These are phyloP conservation scores for Myxozyma geophila DNA, from an alignment of 805 yeast species.

Conservation along the genomic window DNA sequence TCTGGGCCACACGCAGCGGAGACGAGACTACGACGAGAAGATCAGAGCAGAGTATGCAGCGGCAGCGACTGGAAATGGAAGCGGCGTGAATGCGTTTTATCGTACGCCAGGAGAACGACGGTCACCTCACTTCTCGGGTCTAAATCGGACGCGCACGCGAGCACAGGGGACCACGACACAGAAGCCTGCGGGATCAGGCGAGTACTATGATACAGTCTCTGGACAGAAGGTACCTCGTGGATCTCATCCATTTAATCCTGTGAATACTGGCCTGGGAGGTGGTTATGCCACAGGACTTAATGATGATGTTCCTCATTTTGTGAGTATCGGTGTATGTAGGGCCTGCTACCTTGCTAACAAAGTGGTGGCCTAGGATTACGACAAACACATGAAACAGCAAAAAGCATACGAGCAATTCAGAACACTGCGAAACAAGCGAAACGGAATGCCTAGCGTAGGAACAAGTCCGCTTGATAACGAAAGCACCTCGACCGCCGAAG, in stretches of 20 bases:
- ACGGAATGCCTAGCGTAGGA: not conserved
- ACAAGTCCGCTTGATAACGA: not conserved
- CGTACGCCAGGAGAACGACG: conserved; percentile 28
- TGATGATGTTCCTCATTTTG: conserved; percentile 36
- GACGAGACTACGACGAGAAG: conserved; percentile 54
- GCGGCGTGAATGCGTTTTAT: conserved; percentile 18
- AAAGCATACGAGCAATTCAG: conserved; percentile 27
- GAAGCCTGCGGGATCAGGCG: conserved; percentile 5
- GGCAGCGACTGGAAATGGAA: not conserved
- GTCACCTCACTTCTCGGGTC: conserved; percentile 22
- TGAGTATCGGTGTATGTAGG: not conserved
- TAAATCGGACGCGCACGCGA: conserved; percentile 31
- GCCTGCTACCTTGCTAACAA: not conserved
- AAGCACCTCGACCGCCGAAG: not conserved
- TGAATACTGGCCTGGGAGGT: conserved; percentile 29
- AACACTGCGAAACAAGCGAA: conserved; percentile 6
- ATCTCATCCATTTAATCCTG: conserved; percentile 19
- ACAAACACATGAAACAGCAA: conserved; percentile 30
- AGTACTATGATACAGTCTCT: conserved; percentile 4
- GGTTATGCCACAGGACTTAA: conserved; percentile 36
- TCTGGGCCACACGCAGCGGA: conserved; percentile 53
- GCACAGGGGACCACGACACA: conserved; percentile 4
- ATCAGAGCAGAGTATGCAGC: conserved; percentile 1
- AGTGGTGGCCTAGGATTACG: conserved; percentile 21
- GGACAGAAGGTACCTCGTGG: conserved; percentile 23